Percentiles rank a stretch among this genome's conserved stretches.
These are phyloP conservation scores for Candida anglica DNA, from an alignment of 805 yeast species.

Conservation along the genomic window DNA sequence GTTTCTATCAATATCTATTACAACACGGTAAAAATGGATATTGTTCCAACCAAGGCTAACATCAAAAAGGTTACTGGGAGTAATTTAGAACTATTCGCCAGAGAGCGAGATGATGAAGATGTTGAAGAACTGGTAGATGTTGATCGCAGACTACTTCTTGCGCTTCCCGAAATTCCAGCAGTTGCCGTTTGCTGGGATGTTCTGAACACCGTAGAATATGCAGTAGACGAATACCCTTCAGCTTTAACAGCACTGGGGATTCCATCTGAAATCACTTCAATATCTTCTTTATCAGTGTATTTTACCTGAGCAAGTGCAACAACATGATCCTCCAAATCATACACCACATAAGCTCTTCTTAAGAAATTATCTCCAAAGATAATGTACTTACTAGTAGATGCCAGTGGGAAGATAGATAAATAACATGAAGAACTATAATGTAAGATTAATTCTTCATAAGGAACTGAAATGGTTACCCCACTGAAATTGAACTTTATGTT, in stretches of 20 bases:
- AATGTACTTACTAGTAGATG: conserved; percentile 7
- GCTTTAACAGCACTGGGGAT: conserved; percentile 55
- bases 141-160: too few relatives aligned
- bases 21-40: too few relatives aligned
- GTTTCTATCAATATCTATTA: too few relatives aligned
- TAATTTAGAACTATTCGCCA: too few relatives aligned
- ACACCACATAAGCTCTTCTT: conserved; percentile 60
- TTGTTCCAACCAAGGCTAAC: too few relatives aligned
- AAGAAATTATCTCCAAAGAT: conserved; percentile 67
- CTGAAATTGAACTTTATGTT: conserved; percentile 49
- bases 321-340: conserved; percentile 54
- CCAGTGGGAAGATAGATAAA: too few relatives aligned
- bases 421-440: neutral
- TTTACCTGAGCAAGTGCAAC: conserved; percentile 47
- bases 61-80: too few relatives aligned
- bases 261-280: conserved; percentile 40
- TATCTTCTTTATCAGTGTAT: conserved; percentile 29
- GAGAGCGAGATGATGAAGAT: too few relatives aligned
- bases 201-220: conserved; percentile 1
- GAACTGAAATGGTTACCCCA: conserved; percentile 51
- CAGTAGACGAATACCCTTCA: conserved; percentile 40
- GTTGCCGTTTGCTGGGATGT: too few relatives aligned
- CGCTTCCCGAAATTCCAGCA: too few relatives aligned
- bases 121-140: too few relatives aligned
- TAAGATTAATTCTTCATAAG: conserved; percentile 31